These are phyloP conservation scores for Coniella vitis DNA, from an alignment of 2,329 filamentous ascomycete genomes.

Conservation along the genomic window DNA sequence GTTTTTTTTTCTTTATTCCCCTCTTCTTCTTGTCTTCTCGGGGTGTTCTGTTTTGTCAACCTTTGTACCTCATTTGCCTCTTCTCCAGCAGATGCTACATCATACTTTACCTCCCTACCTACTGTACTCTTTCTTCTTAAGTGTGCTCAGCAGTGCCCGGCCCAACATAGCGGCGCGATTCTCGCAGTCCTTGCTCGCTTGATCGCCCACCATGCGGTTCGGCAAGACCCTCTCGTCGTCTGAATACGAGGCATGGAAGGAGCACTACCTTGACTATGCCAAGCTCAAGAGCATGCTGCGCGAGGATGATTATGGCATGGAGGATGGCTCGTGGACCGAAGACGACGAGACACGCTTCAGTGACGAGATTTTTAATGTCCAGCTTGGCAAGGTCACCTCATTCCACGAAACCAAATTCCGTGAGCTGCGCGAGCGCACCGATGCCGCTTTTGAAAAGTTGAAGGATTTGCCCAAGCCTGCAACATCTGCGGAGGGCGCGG, in stretches of 20 bases:
- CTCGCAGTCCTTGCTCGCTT: too few relatives aligned
- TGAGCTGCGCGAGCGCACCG: conserved; percentile 46
- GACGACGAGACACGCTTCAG: conserved; percentile 91
- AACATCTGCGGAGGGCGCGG: conserved; percentile 50
- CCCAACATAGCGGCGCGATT: too few relatives aligned
- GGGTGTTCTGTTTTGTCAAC: too few relatives aligned
- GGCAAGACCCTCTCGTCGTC: conserved; percentile 78
- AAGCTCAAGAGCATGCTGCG: conserved; percentile 87
- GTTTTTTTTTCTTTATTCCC: too few relatives aligned
- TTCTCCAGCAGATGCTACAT: too few relatives aligned
- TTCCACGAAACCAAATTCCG: conserved; percentile 79
- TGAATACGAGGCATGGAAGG: conserved; percentile 81
- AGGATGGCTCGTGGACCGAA: conserved; percentile 74
- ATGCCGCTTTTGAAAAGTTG: conserved; percentile 60
- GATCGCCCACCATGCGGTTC: conserved; percentile 67
- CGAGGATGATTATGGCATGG: conserved; percentile 59
- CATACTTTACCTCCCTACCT: too few relatives aligned
- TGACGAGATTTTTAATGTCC: conserved; percentile 87
- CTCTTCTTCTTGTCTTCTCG: too few relatives aligned
- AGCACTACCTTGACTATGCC: conserved; percentile 89
- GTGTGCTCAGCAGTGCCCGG: too few relatives aligned
- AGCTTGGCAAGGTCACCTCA: conserved; percentile 87
- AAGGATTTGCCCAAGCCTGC: conserved; percentile 62
- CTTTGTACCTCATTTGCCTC: too few relatives aligned
- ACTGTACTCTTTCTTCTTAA: too few relatives aligned